Evolutionary conservation across 1,284 basidiomycete species (phyloP).

Genomic region (Sanghuangporus baumii): DNA sequence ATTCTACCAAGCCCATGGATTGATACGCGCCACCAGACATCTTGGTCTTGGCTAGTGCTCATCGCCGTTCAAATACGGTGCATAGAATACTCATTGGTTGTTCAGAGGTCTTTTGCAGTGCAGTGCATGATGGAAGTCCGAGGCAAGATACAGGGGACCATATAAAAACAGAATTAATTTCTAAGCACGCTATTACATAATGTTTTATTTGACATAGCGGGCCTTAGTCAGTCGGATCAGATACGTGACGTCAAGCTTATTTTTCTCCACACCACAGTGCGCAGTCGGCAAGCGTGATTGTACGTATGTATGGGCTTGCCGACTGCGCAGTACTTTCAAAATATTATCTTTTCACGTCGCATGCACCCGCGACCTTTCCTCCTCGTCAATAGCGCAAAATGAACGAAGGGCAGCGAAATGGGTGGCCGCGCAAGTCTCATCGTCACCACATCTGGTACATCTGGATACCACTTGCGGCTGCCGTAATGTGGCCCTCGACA

Average conservation of each 20-base stretch:
- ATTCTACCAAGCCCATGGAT: background rate
- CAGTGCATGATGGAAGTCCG: too few relatives aligned
- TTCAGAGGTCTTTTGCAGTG: too few relatives aligned
- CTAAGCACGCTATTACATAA: too few relatives aligned
- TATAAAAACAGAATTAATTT: too few relatives aligned
- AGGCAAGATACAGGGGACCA: too few relatives aligned
- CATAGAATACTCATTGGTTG: too few relatives aligned
- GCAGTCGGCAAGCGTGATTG: background rate
- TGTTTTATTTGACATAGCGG: too few relatives aligned
- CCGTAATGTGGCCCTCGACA: constrained; percentile 60
- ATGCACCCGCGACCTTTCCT: background rate
- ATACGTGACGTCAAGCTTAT: background rate
- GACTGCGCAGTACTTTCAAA: background rate
- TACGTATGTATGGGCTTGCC: too few relatives aligned
- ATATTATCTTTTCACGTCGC: background rate
- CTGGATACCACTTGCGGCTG: constrained; percentile 54
- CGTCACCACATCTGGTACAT: constrained; percentile 33
- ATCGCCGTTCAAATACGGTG: too few relatives aligned
- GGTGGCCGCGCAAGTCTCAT: background rate
- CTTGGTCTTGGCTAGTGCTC: too few relatives aligned
- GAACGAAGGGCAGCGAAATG: background rate
- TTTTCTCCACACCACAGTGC: background rate
- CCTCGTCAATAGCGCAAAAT: background rate
- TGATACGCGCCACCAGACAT: too few relatives aligned
- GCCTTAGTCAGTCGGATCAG: too few relatives aligned